Base-by-base conservation (phyloP, 805 yeast species). In the Barnettozyma siamensis region DNA sequence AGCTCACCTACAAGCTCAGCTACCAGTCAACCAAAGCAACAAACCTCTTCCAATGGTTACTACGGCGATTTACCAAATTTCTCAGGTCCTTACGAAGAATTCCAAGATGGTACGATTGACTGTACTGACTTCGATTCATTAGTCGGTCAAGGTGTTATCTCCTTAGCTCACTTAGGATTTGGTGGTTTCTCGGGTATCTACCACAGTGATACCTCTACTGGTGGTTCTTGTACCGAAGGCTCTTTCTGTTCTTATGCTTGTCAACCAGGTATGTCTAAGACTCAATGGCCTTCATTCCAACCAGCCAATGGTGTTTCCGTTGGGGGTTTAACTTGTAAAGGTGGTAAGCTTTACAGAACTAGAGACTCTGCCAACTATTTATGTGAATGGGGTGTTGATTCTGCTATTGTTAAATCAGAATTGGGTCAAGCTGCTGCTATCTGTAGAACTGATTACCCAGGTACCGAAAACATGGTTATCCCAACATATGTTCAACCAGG, bases 371-470 rank as follows among this genome's bases (percentile, higher is more conserved):
- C 76, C 44, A 68, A 78, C 55, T 68, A 78, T 69, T 76, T 91
- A 59, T 91, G 99, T 75, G 87, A 74, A 60, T 85, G 95, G 91
- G 98, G 96, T 60, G 66, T 59, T 27, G 73, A 78, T 44, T 63
- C 81, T 40, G 94, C 95, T 39, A 60, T 65, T 46, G 91, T 84
- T 54, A 83, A 72, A 46, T 78, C 80, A 57, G 70, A 84, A 57
- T 67, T 85, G 45, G 62, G 65, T 54, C 61, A 83, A 47, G 74
- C 73, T 42, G 88, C 91, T 57, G 91, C 98, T 43, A 69, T 93
- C 58, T 93, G 99, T 76, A 85, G 97, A 74, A 91, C 99, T 50
- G 99, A 91, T 67, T 91, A 91, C 78, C 99, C 99, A 60, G 99
- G 99, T 72, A 83, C 96, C 53, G 99, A 91, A 75, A 88, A 88